Evolutionary conservation across 768 basidiomycete species (phyloP).

Genomic region (Amanita muscaria): DNA sequence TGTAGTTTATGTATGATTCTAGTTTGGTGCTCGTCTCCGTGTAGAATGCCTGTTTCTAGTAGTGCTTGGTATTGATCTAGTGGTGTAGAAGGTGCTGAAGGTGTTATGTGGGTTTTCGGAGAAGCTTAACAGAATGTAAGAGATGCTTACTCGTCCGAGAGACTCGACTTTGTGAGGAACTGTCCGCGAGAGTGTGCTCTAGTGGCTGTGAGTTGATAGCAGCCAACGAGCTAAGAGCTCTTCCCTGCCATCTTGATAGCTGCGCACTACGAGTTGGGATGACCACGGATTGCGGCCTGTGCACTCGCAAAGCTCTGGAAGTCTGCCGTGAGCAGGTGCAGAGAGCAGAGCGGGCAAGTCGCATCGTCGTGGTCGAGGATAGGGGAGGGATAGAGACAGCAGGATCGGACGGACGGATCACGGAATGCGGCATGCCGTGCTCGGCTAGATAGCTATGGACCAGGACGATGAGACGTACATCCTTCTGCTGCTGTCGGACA

Average conservation of each 20-base stretch:
- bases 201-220: conserved; percentile 21
- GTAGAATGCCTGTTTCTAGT: conserved; percentile 41
- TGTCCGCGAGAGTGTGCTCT: conserved; percentile 12
- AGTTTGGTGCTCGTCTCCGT: conserved; percentile 76
- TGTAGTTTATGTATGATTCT: conserved; percentile 79
- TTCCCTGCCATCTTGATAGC: conserved; percentile 15
- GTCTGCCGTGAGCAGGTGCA: background rate
- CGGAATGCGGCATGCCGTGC: too few relatives aligned
- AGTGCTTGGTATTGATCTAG: conserved; percentile 38
- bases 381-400: too few relatives aligned
- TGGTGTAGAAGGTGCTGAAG: conserved; percentile 30
- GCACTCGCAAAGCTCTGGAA: conserved; percentile 12
- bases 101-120: conserved; percentile 6
- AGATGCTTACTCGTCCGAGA: conserved; percentile 4
- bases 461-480: conserved; percentile 52
- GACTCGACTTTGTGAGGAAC: background rate
- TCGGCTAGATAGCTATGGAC: too few relatives aligned
- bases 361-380: conserved; percentile 4
- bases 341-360: background rate
- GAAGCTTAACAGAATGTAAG: conserved; percentile 14
- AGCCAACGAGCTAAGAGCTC: conserved; percentile 27
- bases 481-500: conserved; percentile 76
- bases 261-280: conserved; percentile 11
- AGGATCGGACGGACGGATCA: too few relatives aligned
- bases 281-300: conserved; percentile 9